Evolutionary conservation across 768 basidiomycete genomes (phyloP), one percentile per base, ranked within the genome.

Genomic region (Mycena polygramma): DNA sequence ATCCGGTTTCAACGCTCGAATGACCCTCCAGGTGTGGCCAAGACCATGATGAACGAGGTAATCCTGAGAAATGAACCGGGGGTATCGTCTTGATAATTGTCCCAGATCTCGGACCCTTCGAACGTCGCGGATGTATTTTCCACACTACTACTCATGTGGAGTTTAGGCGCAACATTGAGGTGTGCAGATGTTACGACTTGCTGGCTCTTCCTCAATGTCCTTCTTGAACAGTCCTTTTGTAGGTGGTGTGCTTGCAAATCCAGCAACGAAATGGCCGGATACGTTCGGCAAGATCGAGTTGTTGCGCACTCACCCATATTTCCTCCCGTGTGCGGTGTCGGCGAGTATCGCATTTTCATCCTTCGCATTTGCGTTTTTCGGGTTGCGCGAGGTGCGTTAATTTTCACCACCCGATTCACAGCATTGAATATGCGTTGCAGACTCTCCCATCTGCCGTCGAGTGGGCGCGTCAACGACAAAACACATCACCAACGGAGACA

Each of bases 301-400:
- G 13, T 57, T 71, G 17, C 37, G 60, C 4, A 14, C 4, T 7
- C 36, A 62, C 51, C 70, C 65, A 7, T 71, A 71, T 37, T 62
- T 71, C 70, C 45, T 71, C 4, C 70, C 70, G 1, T 71, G 70
- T 46, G 59, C 60, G 2, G 66, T 71, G 4, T 49, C 70, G 19
- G 55, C 37, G 55, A 35, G 37, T 24, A 22, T 68, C 19, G 59
- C 64, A 14, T 57, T 67, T 22, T 3, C 43, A n/a, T 54, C 65
- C 15, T 71, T 67, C 36, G 39, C 43, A 0, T 46, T 63, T 45
- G 66, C 58, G 4, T 45, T 55, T 19, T 3, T 71, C 22, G 60
- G 57, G 3, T 49, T 71, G 65, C 49, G 43, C n/a, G 70, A 69
- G 68, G 68, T 59, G 30, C 45, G 14, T 36, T 7, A 41, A 41